Evolutionary conservation across 1,139 yeast species (phyloP).

Genomic region (Kluyveromyces sp.): DNA sequence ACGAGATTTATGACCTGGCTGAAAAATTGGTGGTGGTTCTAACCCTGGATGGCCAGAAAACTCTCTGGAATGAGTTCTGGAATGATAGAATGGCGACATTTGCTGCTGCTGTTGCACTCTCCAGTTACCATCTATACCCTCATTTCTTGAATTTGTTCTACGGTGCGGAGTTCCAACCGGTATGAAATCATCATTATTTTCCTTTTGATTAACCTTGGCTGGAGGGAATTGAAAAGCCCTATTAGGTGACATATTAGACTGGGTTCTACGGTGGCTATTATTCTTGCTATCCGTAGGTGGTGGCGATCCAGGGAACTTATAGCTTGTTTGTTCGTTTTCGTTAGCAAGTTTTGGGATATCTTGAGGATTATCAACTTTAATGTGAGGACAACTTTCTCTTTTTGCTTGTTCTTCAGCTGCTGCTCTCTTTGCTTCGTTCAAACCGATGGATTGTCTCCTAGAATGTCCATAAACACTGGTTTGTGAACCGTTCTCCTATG

Average conservation of each 20-base stretch:
- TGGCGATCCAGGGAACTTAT: constrained; percentile 33
- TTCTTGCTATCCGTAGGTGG: constrained; percentile 35
- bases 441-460: constrained; percentile 87
- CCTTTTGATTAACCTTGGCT: constrained; percentile 9
- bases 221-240: constrained; percentile 29
- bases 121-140: constrained; percentile 59
- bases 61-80: constrained; percentile 29
- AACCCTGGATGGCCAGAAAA: constrained; percentile 27
- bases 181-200: constrained; percentile 25
- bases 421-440: constrained; percentile 93
- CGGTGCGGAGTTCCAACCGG: constrained; percentile 33
- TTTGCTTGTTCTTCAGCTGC: constrained; percentile 85
- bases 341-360: constrained; percentile 3
- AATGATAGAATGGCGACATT: constrained; percentile 24
- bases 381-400: constrained; percentile 30
- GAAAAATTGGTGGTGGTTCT: constrained; percentile 51
- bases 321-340: constrained; percentile 9
- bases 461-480: constrained; percentile 53
- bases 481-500: constrained; percentile 30
- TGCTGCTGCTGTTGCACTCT: constrained; percentile 34
- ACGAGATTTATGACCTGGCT: constrained; percentile 74
- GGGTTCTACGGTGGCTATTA: constrained; percentile 13
- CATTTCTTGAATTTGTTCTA: constrained; percentile 29
- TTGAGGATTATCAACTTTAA: constrained; percentile 13
- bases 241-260: constrained; percentile 28